A percentile compares a stretch with the other conserved stretches of the same genome.
These are phyloP conservation scores for Candida arabinofermentans DNA, from an alignment of 805 yeast genomes.

Conservation along the genomic window DNA sequence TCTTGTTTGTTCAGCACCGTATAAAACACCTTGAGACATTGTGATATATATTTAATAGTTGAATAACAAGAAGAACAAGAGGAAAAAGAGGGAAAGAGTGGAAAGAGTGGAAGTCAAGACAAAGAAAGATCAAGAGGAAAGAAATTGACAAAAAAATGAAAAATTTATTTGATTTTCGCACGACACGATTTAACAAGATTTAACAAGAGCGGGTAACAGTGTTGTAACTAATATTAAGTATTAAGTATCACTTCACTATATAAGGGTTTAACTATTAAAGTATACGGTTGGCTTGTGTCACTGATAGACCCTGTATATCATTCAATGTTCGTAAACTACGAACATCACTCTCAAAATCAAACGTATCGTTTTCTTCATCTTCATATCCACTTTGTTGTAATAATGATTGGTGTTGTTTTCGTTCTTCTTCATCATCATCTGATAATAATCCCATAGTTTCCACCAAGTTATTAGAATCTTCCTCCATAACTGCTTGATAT, in stretches of 20 bases:
- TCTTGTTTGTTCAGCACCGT: slow-evolving; percentile 31
- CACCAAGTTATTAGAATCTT: slow-evolving; percentile 17
- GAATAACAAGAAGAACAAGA: background rate
- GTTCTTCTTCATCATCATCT: slow-evolving; percentile 14
- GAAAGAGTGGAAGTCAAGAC: background rate
- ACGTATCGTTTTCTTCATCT: slow-evolving; percentile 2
- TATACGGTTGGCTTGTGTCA: slow-evolving; percentile 16
- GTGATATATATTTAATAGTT: background rate
- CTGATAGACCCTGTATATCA: slow-evolving; percentile 9
- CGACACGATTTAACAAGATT: too few species aligned
- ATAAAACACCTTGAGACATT: slow-evolving; percentile 35
- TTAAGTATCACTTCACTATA: background rate
- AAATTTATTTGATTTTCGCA: background rate
- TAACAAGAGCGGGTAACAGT: too few species aligned
- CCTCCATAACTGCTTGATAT: slow-evolving; percentile 25
- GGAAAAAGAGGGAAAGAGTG: background rate
- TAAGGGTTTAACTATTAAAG: background rate
- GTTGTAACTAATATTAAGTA: background rate
- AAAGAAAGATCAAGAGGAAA: background rate
- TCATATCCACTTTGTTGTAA: slow-evolving; percentile 7
- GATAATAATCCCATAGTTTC: slow-evolving; percentile 23
- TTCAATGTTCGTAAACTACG: slow-evolving; percentile 16
- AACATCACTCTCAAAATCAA: background rate
- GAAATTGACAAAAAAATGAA: background rate
- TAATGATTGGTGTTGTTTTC: too few species aligned